Conservation (phyloP, 2,329 filamentous ascomycete species). For the Ceratocystis variospora region DNA sequence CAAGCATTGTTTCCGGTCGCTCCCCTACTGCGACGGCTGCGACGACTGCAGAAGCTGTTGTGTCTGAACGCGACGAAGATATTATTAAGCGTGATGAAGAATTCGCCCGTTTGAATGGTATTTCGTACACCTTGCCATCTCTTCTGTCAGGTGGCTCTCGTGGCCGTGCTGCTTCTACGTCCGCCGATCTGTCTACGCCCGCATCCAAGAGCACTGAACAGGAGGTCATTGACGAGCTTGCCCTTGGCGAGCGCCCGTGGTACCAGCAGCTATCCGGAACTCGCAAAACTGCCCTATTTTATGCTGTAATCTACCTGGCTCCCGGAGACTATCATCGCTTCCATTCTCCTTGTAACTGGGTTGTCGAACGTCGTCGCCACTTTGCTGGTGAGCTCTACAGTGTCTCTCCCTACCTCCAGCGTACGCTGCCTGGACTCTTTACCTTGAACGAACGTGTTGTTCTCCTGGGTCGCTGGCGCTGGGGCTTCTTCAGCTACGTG, state of each 20-base stretch:
- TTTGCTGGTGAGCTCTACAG: constrained; percentile 94
- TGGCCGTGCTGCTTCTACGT: constrained; percentile 17
- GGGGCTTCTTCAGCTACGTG: constrained; percentile 93
- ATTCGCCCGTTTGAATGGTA: constrained; percentile 87
- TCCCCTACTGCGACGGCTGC: not conserved
- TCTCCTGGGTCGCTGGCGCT: constrained; percentile 83
- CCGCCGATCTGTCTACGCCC: constrained; percentile 58
- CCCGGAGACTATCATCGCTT: constrained; percentile 98
- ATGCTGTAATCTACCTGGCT: constrained; percentile 80
- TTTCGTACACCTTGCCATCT: constrained; percentile 81
- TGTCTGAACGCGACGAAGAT: constrained; percentile 40
- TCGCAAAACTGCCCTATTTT: constrained; percentile 62
- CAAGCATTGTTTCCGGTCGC: constrained; percentile 35
- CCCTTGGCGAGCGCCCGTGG: constrained; percentile 56
- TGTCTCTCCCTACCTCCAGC: constrained; percentile 87
- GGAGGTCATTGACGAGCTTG: constrained; percentile 54
- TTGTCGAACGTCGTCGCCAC: constrained; percentile 86
- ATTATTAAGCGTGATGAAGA: constrained; percentile 72
- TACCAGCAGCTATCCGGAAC: constrained; percentile 45
- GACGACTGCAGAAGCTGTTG: constrained; percentile 15
- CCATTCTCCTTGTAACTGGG: constrained; percentile 90
- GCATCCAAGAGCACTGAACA: constrained; percentile 66
- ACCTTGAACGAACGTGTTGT: constrained; percentile 94
- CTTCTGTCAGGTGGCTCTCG: constrained; percentile 67
- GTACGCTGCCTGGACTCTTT: constrained; percentile 83